These are phyloP conservation scores for Nepenthes mirabilis DNA, from an alignment of 148 eudicot genomes.

Conservation along the genomic window DNA sequence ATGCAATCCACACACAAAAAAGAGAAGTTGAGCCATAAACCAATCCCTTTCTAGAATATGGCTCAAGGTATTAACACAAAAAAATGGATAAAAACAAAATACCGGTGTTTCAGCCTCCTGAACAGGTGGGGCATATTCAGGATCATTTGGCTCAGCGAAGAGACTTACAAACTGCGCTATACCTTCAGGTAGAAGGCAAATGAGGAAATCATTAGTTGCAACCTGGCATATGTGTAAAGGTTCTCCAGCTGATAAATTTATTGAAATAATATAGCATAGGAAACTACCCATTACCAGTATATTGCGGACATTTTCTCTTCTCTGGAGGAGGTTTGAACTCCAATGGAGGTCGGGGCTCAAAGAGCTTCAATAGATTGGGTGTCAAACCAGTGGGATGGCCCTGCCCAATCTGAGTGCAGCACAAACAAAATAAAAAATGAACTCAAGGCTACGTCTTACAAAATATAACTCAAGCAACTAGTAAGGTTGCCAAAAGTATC, in stretches of 20 bases:
- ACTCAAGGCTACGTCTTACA: not conserved
- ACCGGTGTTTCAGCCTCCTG: slow-evolving; percentile 77
- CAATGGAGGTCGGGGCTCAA: slow-evolving; percentile 88
- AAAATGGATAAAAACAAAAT: slow-evolving; percentile 9
- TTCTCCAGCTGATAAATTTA: not conserved
- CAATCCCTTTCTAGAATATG: not conserved
- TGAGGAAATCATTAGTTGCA: not conserved
- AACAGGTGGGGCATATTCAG: slow-evolving; percentile 86
- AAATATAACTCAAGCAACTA: not conserved
- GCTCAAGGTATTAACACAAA: not conserved
- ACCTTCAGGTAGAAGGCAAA: slow-evolving; percentile 27
- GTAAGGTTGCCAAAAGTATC: too few species aligned
- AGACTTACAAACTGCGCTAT: slow-evolving; percentile 76
- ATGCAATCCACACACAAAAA: not conserved
- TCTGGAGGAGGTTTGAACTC: slow-evolving; percentile 88
- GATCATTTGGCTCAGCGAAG: slow-evolving; percentile 83
- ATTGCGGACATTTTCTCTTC: slow-evolving; percentile 87
- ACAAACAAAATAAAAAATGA: not conserved
- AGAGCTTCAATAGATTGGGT: slow-evolving; percentile 63
- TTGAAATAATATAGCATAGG: not conserved
- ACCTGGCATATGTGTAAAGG: not conserved
- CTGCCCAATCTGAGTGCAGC: slow-evolving; percentile 58
- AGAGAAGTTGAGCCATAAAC: not conserved
- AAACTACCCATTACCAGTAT: slow-evolving; percentile 41
- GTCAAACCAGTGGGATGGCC: slow-evolving; percentile 96